Base-by-base conservation (phyloP, 345 rosid species). In the Theobroma cacao region DNA sequence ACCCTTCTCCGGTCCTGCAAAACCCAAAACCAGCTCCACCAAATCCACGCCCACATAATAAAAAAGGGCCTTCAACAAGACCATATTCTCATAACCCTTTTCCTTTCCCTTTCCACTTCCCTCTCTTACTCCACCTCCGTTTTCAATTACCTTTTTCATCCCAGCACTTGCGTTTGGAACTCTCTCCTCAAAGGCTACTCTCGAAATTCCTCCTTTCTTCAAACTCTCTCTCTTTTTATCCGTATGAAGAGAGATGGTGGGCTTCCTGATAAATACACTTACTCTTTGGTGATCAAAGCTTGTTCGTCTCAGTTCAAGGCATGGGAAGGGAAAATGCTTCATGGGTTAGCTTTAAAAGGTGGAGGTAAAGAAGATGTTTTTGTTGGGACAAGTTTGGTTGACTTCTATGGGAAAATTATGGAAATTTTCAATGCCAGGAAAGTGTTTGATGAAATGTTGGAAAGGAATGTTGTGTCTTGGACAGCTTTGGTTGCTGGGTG, bases 61-160 rank as follows among this genome's bases (percentile, higher is more conserved):
- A 88, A 82, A 58, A 84, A 84, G 72, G 98, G 98, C 65, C 96
- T 91, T 77, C 91, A 90, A 33, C 94, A 88, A 74, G 97, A 94
- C 77, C 89, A 86, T 75, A 82, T 75, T 75, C 84, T 92, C 66
- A 48, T 90, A 55, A 84, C 92, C 80, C 82, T 84, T 36, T 80
- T 89, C 7, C 80, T 92, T 5, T 82, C 83, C 31, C 80, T 85
- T 41, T 79, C 86, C 65, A 10, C 77, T 18, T 82, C 91, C 0
- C 84, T 86, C 14, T 58, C 91, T 66, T 86, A 86, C 83, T 83
- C 90, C 55, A 62, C 83, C 18, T 86, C 88, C 79, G 65, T 91
- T 71, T 88, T 94, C 82, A 30, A 83, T 62, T 79, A 86, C 72
- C 63, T 92, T 72, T 9, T 56, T 64, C 47, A 31, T 60, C 98